A percentile compares a stretch with the other conserved stretches of the same genome.
phyloP scores from a whole-genome alignment of 805 yeast species.

The Myxozyma neglecta region DNA sequence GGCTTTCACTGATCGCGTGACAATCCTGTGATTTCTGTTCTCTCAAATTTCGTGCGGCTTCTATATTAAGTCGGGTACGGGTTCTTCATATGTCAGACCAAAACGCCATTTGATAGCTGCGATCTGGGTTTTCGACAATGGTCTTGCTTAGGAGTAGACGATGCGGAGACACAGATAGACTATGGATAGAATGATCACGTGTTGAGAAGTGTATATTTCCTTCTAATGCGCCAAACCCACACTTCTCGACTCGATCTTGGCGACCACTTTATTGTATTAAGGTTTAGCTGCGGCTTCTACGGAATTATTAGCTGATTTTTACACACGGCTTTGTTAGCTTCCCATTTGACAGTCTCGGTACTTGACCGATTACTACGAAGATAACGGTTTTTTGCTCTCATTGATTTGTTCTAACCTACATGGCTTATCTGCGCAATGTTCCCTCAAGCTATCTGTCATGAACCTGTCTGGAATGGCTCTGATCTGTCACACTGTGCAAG shows the following conservation, averaged over 20 bases:
- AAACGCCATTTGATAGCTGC: neutral
- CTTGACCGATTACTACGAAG: too few species aligned
- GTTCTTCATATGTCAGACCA: neutral
- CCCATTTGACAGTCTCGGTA: neutral
- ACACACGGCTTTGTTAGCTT: neutral
- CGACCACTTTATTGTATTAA: neutral
- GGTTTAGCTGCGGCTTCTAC: neutral
- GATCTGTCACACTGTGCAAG: constrained; percentile 48
- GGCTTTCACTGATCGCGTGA: too few species aligned
- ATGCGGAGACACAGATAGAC: too few species aligned
- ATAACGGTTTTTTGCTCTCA: too few species aligned
- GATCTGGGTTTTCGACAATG: too few species aligned
- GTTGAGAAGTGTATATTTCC: too few species aligned
- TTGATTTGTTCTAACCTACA: neutral
- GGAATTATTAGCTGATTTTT: neutral
- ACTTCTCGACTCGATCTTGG: too few species aligned
- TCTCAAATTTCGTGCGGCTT: neutral
- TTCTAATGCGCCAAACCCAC: too few species aligned
- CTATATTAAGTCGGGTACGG: neutral
- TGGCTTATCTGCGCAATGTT: neutral
- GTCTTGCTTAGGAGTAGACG: too few species aligned
- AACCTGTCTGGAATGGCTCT: neutral
- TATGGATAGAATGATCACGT: too few species aligned
- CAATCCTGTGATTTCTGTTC: neutral
- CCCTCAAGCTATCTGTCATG: constrained; percentile 1